Conservation (phyloP, 108 stramenopile genomes). For the Hondaea fermentalgiana region DNA sequence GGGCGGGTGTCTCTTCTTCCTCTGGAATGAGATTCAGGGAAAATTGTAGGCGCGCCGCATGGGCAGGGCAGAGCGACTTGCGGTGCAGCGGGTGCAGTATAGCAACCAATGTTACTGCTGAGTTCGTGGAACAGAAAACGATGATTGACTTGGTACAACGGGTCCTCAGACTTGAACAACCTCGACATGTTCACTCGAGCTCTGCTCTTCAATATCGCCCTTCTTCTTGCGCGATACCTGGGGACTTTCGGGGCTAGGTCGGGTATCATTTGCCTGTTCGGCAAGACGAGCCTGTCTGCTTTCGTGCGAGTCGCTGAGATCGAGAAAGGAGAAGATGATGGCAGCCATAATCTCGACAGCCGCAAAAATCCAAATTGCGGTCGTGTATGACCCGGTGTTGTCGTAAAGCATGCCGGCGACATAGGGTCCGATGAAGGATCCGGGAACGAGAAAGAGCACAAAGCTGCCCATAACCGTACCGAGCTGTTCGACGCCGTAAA, state of each 20-base stretch:
- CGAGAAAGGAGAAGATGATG: background rate
- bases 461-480: slow-evolving; percentile 1
- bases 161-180: background rate
- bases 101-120: too few relatives aligned
- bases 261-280: too few relatives aligned
- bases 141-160: too few relatives aligned
- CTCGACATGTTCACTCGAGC: too few relatives aligned
- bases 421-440: slow-evolving; percentile 1
- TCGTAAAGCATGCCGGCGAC: background rate
- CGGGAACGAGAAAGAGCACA: background rate
- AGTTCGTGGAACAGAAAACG: too few relatives aligned
- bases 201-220: too few relatives aligned
- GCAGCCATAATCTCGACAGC: background rate
- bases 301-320: background rate
- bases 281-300: background rate
- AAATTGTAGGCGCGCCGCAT: too few relatives aligned
- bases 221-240: background rate
- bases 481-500: background rate
- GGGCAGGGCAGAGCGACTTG: too few relatives aligned
- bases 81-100: too few relatives aligned
- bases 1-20: too few relatives aligned
- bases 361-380: background rate
- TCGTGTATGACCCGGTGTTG: background rate
- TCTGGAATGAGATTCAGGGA: too few relatives aligned
- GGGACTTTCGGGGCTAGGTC: background rate